Base-by-base conservation (phyloP, 768 basidiomycete genomes). In the Amanita pseudoporphyria region DNA sequence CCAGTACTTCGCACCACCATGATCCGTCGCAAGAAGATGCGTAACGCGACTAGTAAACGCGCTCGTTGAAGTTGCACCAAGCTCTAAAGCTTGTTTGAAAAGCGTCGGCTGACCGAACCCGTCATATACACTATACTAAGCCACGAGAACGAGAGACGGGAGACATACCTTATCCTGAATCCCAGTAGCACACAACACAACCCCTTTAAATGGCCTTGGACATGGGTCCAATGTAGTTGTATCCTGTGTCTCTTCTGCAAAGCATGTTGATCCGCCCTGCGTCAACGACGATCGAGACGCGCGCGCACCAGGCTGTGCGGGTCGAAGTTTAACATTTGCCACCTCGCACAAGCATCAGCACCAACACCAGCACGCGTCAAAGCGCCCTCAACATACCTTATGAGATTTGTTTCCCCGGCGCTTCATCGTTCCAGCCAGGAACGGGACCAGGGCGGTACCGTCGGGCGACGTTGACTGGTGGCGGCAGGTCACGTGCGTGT, bases 31-130 rank as follows among this genome's bases (percentile, higher is more conserved):
- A 36, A 97, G 72, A 18, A 97, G 74, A 69, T 95, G 92, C 0
- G 91, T 94, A n/a, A 88, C 84, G 40, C 72, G 71, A 60, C 90
- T 84, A 0, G 91, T 97, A 54, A 95, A 82, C 43, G 87, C 83
- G 28, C 67, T 75, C 13, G 78, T 73, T 38, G 77, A 72, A 3
- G 65, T 66, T 22, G 89, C 93, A 9, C 93, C 93, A 12, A 96
- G 81, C 56, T 92, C 84, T 19, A 77, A 67, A 0, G 87, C 89
- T 58, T 87, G 78, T 52, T 80, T 81, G 60, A 87, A 87, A 30
- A 94, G 54, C 1, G 74, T 73, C 0, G 79, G 73, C 90, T 42
- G n/a, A n/a, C n/a, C n/a, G n/a, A n/a, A n/a, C n/a, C n/a, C n/a
- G 37, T 14, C 5, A 6, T 26, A 3, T 13, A 30, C 13, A n/a